phyloP scores from a whole-genome alignment of 192 early-diverging fungal species.

The Rhizophagus clarus region DNA sequence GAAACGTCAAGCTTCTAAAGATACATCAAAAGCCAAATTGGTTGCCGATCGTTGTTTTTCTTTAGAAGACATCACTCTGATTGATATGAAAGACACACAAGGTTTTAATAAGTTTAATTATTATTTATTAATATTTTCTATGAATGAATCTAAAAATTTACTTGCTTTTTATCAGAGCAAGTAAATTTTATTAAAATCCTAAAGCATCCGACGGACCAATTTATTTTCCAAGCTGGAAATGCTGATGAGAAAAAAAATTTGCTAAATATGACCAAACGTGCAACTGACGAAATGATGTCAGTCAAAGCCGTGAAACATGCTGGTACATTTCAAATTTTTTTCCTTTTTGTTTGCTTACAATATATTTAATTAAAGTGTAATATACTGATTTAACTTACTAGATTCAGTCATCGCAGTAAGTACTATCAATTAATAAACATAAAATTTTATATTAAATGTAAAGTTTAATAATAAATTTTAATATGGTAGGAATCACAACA shows the following conservation, averaged over 20 bases:
- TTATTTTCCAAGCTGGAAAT: constrained; percentile 70
- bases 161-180: not conserved
- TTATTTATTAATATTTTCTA: not conserved
- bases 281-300: constrained; percentile 60
- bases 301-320: constrained; percentile 28
- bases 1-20: constrained; percentile 60
- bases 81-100: constrained; percentile 81
- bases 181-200: constrained; percentile 80
- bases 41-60: constrained; percentile 82
- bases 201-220: constrained; percentile 74
- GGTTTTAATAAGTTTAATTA: constrained; percentile 42
- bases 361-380: not conserved
- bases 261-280: constrained; percentile 57
- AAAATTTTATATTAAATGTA: not conserved
- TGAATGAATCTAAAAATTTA: not conserved
- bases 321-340: not conserved
- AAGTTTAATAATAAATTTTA: not conserved
- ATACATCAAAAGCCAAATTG: constrained; percentile 54
- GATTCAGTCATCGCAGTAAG: constrained; percentile 19
- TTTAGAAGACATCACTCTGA: constrained; percentile 76
- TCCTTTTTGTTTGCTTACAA: not conserved
- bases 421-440: not conserved
- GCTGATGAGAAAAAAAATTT: constrained; percentile 71
- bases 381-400: not conserved
- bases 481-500: constrained; percentile 11